Base-by-base conservation (phyloP, 2,329 filamentous ascomycete genomes). In the Fonsecaea nubica region DNA sequence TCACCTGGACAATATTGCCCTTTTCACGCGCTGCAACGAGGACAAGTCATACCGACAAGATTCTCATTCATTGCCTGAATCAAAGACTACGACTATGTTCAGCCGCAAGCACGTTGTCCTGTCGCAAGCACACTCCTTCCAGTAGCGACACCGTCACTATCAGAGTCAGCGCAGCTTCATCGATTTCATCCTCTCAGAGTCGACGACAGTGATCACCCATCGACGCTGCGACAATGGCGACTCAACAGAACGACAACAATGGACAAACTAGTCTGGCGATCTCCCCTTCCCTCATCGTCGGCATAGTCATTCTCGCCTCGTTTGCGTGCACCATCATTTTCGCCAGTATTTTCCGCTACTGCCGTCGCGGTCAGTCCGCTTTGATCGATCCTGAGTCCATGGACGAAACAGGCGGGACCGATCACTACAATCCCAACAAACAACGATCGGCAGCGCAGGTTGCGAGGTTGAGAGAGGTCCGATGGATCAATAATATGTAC, bases 401-500 rank as follows among this genome's bases (percentile, higher is more conserved):
- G 7, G 9, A 33, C 21, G 58, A 50, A 2, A 61, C 32, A 3
- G 63, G 64, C 50, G 66, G 68, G 7, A 70, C 66, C 3, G 65
- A 68, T 0, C 67, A 67, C 10, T 71, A 68, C 57, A 66, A 74
- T 62, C 59, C 68, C 64, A 62, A 62, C 50, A 9, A 67, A 6
- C 62, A 38, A 21, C 63, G 60, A 12, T 53, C 60, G 7, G 63
- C 63, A n/a, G 48, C 48, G 7, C 68, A 70, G 18, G 38, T 35
- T 9, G 63, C 65, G 3, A 63, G 68, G 32, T 64, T 70, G 68
- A 68, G 54, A 33, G 68, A 70, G 42, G 68, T 70, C 15, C 65
- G 68, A 58, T 64, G 60, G 59, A 63, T 68, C 65, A 70, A 68
- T 48, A 68, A 65, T 35, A 65, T 68, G 66, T 68, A 68, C 21